Evolutionary conservation across 441 rosid genomes (phyloP).

Genomic region (Kokia cookei): DNA sequence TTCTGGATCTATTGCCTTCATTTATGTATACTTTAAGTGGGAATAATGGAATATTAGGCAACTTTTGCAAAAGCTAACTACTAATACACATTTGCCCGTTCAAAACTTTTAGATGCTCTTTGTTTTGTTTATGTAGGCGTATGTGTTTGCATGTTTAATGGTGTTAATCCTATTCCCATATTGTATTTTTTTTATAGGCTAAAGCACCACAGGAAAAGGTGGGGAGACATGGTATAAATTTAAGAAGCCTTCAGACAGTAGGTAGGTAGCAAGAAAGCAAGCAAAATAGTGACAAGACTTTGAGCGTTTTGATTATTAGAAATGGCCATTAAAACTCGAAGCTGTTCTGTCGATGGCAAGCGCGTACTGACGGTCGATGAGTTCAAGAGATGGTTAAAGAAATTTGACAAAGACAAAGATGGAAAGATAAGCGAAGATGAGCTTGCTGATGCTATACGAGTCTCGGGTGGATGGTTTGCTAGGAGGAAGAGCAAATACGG

Average conservation of each 20-base stretch:
- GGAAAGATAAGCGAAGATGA: conserved; percentile 31
- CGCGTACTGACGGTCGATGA: conserved; percentile 4
- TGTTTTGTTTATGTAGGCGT: not conserved
- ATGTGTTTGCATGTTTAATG: not conserved
- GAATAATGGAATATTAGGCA: conserved; percentile 3
- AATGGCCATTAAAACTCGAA: conserved; percentile 3
- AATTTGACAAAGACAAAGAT: conserved; percentile 16
- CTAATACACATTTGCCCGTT: not conserved
- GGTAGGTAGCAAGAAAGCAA: not conserved
- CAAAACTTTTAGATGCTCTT: not conserved
- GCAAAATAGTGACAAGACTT: not conserved
- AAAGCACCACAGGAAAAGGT: not conserved
- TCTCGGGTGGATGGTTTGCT: conserved; percentile 33
- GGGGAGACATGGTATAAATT: not conserved
- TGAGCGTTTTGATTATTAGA: not conserved
- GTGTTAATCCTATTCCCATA: not conserved
- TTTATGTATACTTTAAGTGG: not conserved
- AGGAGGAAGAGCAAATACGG: conserved; percentile 21
- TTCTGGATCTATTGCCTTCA: not conserved
- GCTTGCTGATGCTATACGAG: conserved; percentile 24
- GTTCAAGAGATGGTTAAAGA: not conserved
- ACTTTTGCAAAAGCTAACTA: not conserved
- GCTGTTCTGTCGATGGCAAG: conserved; percentile 1
- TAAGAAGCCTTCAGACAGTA: not conserved
- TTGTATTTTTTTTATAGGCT: not conserved